A percentile compares a stretch with the other conserved stretches of the same genome.
These are phyloP conservation scores for Beauveria varroae DNA, from an alignment of 2,329 filamentous ascomycete genomes.

Conservation along the genomic window DNA sequence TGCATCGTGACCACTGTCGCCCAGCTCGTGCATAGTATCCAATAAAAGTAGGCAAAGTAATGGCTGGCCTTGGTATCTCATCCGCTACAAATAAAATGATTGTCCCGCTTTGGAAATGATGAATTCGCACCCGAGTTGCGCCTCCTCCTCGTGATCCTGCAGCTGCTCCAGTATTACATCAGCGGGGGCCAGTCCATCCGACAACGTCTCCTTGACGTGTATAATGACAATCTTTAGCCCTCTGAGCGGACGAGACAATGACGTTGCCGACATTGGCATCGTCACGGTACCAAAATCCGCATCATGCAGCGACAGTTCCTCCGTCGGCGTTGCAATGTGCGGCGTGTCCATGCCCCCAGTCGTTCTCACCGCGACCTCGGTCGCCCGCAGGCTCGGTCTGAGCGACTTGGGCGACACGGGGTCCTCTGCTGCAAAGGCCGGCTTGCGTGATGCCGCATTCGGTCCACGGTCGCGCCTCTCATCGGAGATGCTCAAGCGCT, in stretches of 20 bases:
- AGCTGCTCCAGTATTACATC: slow-evolving; percentile 67
- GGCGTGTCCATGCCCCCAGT: slow-evolving; percentile 27
- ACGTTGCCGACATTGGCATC: slow-evolving; percentile 14
- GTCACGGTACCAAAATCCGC: slow-evolving; percentile 19
- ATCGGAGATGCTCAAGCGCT: slow-evolving; percentile 38
- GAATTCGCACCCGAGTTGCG: slow-evolving; percentile 71
- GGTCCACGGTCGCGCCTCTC: slow-evolving; percentile 18
- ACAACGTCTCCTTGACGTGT: slow-evolving; percentile 82
- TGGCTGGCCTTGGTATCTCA: slow-evolving; percentile 13
- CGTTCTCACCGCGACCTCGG: slow-evolving; percentile 12
- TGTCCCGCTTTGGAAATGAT: slow-evolving; percentile 61
- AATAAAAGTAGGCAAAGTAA: neutral
- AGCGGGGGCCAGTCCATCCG: slow-evolving; percentile 57
- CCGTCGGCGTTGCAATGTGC: slow-evolving; percentile 39
- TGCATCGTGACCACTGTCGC: neutral
- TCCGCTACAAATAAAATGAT: slow-evolving; percentile 39
- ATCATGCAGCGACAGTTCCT: slow-evolving; percentile 36
- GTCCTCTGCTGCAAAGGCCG: slow-evolving; percentile 26
- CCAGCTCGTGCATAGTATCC: neutral
- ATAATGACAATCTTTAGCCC: slow-evolving; percentile 82
- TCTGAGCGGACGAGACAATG: slow-evolving; percentile 44
- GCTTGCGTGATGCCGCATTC: slow-evolving; percentile 17
- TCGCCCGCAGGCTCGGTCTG: slow-evolving; percentile 18
- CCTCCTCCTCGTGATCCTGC: slow-evolving; percentile 54
- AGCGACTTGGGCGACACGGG: slow-evolving; percentile 46